These are phyloP conservation scores for Cadophora luteo-olivacea DNA, from an alignment of 2,329 filamentous ascomycete species.

Conservation along the genomic window DNA sequence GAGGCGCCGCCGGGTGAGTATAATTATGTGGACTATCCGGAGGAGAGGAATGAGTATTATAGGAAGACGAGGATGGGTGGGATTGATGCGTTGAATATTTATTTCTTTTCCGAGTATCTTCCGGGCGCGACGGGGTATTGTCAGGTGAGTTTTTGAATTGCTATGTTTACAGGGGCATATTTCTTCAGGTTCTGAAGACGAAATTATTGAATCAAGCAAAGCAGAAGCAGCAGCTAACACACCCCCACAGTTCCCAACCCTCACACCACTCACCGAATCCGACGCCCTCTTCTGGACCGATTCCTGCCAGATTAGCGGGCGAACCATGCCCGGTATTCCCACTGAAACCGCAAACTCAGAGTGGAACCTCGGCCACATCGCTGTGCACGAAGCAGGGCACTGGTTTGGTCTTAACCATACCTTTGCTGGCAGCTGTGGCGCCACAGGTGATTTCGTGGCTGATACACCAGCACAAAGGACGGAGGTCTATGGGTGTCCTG, in stretches of 20 bases:
- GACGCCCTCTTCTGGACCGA: constrained; percentile 1
- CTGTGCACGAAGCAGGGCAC: constrained; percentile 18
- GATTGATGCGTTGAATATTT: constrained; percentile 14
- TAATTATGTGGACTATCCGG: constrained; percentile 4
- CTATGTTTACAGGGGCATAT: no score
- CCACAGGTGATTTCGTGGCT: constrained; percentile 6
- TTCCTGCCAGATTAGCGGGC: constrained; percentile 4
- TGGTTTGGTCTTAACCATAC: constrained; percentile 23
- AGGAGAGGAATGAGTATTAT: constrained; percentile 8
- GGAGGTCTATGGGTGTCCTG: constrained; percentile 4
- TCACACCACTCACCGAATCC: neutral
- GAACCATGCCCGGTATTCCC: constrained; percentile 17
- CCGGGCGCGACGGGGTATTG: constrained; percentile 14
- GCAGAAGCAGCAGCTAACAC: no score
- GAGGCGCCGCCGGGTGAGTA: neutral
- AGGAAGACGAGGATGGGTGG: constrained; percentile 4
- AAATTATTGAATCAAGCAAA: no score
- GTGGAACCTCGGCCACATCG: constrained; percentile 15
- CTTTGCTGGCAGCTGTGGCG: constrained; percentile 13
- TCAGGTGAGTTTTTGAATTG: neutral
- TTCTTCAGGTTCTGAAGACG: no score
- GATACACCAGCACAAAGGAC: constrained; percentile 13
- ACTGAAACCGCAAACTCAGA: neutral
- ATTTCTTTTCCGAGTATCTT: constrained; percentile 14
- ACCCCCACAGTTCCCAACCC: constrained; percentile 4